Conservation (phyloP, 768 basidiomycete species). For the Tricholoma saponaceum region DNA sequence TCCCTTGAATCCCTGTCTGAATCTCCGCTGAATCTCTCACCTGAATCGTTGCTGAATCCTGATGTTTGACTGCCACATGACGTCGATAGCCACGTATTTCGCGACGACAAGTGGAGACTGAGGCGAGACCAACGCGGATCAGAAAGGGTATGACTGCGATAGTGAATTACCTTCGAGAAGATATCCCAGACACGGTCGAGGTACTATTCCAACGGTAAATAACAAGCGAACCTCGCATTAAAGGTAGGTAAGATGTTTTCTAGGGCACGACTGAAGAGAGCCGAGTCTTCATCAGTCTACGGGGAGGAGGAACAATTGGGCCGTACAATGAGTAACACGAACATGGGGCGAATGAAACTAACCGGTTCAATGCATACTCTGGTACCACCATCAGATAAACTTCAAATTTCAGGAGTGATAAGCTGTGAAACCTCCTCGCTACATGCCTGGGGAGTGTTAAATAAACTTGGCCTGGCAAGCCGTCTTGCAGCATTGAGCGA, state of each 20-base stretch:
- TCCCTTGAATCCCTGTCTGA: too few relatives aligned
- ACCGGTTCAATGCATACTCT: constrained; percentile 72
- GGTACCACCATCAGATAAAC: constrained; percentile 86
- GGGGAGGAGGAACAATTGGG: constrained; percentile 63
- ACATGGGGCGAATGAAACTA: constrained; percentile 1
- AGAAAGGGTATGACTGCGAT: constrained; percentile 64
- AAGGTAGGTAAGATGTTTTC: constrained; percentile 35
- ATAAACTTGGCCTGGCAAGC: too few relatives aligned
- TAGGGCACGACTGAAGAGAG: constrained; percentile 63
- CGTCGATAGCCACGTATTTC: too few relatives aligned
- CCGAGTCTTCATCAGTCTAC: constrained; percentile 74
- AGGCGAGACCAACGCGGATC: constrained; percentile 66
- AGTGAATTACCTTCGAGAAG: constrained; percentile 66
- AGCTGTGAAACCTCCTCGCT: too few relatives aligned
- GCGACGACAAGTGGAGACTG: constrained; percentile 58
- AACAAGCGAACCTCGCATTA: constrained; percentile 56
- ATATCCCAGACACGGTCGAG: constrained; percentile 79
- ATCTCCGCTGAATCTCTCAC: too few relatives aligned
- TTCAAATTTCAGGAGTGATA: constrained; percentile 56
- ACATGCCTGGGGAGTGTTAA: too few relatives aligned
- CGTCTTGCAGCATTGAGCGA: too few relatives aligned
- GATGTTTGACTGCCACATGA: too few relatives aligned
- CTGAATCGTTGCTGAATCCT: too few relatives aligned
- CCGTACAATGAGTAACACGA: constrained; percentile 27
- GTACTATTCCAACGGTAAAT: constrained; percentile 59